phyloP scores from a whole-genome alignment of 2,329 filamentous ascomycete genomes.

The Sporothrix dimorphospora region DNA sequence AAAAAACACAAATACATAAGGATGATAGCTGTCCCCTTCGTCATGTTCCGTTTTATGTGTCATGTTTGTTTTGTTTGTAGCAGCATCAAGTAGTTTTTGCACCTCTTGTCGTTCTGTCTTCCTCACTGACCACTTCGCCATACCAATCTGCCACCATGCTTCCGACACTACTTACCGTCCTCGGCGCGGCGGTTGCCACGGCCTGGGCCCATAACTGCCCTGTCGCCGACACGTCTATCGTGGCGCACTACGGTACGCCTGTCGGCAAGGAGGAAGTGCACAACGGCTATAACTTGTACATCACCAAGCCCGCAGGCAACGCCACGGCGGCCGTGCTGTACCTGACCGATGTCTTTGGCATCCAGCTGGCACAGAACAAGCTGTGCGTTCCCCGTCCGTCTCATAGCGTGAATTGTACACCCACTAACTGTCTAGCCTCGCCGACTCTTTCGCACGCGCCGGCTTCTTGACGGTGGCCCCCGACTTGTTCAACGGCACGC shows the following conservation, averaged over 20 bases:
- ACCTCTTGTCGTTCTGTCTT: no score
- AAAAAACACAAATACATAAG: no score
- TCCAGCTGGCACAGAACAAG: constrained; percentile 38
- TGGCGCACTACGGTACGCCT: constrained; percentile 34
- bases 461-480: constrained; percentile 68
- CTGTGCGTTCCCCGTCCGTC: constrained; percentile 30
- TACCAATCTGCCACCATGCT: not conserved
- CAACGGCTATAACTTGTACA: constrained; percentile 36
- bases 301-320: constrained; percentile 33
- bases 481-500: constrained; percentile 65
- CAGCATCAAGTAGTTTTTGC: no score
- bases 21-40: no score
- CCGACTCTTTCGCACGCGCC: constrained; percentile 68
- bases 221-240: constrained; percentile 31
- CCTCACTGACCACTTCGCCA: not conserved
- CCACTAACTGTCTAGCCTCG: constrained; percentile 45
- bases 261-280: constrained; percentile 32
- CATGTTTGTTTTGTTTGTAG: no score
- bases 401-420: no score
- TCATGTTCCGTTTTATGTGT: no score
- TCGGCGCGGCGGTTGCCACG: constrained; percentile 5
- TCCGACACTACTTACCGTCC: not conserved
- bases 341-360: constrained; percentile 40
- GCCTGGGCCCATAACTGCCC: constrained; percentile 15
- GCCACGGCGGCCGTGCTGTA: constrained; percentile 35